Percentiles rank a stretch among this genome's conserved stretches.
Evolutionary conservation across 2,329 filamentous ascomycete species (phyloP).

Genomic region (Monosporascus sp.): DNA sequence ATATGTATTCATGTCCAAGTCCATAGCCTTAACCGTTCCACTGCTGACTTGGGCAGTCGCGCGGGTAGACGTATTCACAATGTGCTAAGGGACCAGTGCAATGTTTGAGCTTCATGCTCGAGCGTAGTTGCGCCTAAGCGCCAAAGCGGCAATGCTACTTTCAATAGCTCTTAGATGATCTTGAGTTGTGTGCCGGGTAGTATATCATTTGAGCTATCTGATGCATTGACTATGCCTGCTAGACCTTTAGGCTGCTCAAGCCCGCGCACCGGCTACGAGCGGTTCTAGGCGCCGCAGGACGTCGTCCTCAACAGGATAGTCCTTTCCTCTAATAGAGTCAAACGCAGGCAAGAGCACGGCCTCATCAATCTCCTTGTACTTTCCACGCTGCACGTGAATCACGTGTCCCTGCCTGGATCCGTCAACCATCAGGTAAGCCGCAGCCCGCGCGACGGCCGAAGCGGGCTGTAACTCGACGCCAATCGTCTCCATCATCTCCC

Average conservation of each 20-base stretch:
- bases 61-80: too few relatives aligned
- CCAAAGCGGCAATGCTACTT: too few relatives aligned
- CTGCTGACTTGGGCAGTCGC: too few relatives aligned
- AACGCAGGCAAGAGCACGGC: conserved; percentile 30
- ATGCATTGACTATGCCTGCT: too few relatives aligned
- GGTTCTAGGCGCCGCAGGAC: conserved; percentile 18
- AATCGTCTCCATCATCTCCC: conserved; percentile 30
- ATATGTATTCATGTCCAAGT: too few relatives aligned
- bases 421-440: conserved; percentile 45
- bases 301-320: conserved; percentile 31
- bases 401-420: conserved; percentile 42
- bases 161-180: too few relatives aligned
- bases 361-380: conserved; percentile 50
- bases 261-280: neutral
- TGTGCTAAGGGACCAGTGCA: too few relatives aligned
- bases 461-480: conserved; percentile 39
- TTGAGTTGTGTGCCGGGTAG: too few relatives aligned
- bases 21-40: too few relatives aligned
- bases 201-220: too few relatives aligned
- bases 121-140: too few relatives aligned
- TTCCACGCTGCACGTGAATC: conserved; percentile 44
- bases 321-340: conserved; percentile 24
- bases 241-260: neutral
- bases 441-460: conserved; percentile 42
- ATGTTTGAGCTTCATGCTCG: too few relatives aligned